These are phyloP conservation scores for Ramularia endophylla DNA, from an alignment of 2,329 filamentous ascomycete species.

Conservation along the genomic window DNA sequence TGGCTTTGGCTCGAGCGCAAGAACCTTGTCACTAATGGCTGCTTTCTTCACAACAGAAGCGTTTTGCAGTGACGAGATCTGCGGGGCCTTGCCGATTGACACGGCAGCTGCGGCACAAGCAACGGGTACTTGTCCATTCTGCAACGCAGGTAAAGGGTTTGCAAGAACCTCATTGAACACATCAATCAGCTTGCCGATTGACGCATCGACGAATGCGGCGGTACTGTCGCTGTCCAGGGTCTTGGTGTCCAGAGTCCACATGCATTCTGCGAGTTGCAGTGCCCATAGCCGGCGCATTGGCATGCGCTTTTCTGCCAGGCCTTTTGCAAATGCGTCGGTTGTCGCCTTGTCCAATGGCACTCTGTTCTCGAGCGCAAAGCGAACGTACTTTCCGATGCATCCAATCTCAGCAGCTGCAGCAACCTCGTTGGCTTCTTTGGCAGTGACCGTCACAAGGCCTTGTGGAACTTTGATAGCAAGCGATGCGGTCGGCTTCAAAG, in stretches of 20 bases:
- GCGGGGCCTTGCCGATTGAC: conserved; percentile 47
- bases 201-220: conserved; percentile 44
- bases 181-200: conserved; percentile 55
- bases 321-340: conserved; percentile 70
- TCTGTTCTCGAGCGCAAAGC: conserved; percentile 56
- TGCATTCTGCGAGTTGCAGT: conserved; percentile 63
- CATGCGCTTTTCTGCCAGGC: conserved; percentile 77
- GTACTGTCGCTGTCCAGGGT: conserved; percentile 45
- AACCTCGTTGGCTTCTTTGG: conserved; percentile 83
- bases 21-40: conserved; percentile 57
- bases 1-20: conserved; percentile 69
- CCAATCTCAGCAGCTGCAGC: conserved; percentile 71
- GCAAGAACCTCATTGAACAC: conserved; percentile 70
- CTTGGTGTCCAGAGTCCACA: conserved; percentile 53
- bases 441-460: conserved; percentile 61
- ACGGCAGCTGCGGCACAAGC: conserved; percentile 70
- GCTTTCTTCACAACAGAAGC: conserved; percentile 56
- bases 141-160: conserved; percentile 72
- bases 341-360: conserved; percentile 59
- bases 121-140: conserved; percentile 74
- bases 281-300: conserved; percentile 75
- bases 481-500: conserved; percentile 54
- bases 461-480: conserved; percentile 62
- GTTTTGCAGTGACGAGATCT: conserved; percentile 50
- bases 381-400: conserved; percentile 61